A percentile compares a stretch with the other conserved stretches of the same genome.
phyloP scores from a whole-genome alignment of 2,329 filamentous ascomycete species.

The Raffaelea ambrosiae region DNA sequence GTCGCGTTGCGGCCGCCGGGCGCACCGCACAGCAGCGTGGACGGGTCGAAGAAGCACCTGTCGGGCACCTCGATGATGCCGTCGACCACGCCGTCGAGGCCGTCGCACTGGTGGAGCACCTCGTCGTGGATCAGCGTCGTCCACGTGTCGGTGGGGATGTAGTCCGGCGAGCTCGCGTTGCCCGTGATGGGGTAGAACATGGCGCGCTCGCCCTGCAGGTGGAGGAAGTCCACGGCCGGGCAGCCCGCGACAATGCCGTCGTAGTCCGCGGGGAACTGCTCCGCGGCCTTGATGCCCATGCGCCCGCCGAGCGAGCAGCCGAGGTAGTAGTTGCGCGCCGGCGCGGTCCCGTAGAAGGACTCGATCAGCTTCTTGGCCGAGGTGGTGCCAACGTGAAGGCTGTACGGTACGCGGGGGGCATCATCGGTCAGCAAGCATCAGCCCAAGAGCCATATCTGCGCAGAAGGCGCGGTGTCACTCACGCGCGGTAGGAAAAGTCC shows the following conservation, averaged over 20 bases:
- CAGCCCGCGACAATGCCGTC: slow-evolving; percentile 46
- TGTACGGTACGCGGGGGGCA: neutral
- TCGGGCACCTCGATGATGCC: slow-evolving; percentile 8
- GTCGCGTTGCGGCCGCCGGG: neutral
- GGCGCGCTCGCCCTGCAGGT: slow-evolving; percentile 27
- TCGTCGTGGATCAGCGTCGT: slow-evolving; percentile 5
- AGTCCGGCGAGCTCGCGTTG: slow-evolving; percentile 12
- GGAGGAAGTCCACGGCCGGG: slow-evolving; percentile 30
- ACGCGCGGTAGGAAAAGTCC: slow-evolving; percentile 27
- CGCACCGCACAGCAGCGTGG: slow-evolving; percentile 2
- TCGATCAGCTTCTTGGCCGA: slow-evolving; percentile 38
- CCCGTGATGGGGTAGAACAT: slow-evolving; percentile 32
- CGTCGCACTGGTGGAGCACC: slow-evolving; percentile 9
- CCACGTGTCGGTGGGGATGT: slow-evolving; percentile 4
- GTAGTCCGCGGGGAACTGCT: slow-evolving; percentile 46
- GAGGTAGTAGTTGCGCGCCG: slow-evolving; percentile 41
- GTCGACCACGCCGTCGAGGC: slow-evolving; percentile 7
- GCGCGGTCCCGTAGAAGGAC: slow-evolving; percentile 32
- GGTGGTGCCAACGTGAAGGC: slow-evolving; percentile 37
- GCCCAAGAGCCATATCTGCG: too few relatives aligned
- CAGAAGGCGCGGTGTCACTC: neutral
- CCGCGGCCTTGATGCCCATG: slow-evolving; percentile 45
- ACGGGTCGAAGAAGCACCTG: slow-evolving; percentile 5
- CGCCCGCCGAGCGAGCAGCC: slow-evolving; percentile 54
- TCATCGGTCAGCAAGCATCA: too few relatives aligned